Conservation (phyloP, 306 rosid species). For the Sesbania bispinosa region DNA sequence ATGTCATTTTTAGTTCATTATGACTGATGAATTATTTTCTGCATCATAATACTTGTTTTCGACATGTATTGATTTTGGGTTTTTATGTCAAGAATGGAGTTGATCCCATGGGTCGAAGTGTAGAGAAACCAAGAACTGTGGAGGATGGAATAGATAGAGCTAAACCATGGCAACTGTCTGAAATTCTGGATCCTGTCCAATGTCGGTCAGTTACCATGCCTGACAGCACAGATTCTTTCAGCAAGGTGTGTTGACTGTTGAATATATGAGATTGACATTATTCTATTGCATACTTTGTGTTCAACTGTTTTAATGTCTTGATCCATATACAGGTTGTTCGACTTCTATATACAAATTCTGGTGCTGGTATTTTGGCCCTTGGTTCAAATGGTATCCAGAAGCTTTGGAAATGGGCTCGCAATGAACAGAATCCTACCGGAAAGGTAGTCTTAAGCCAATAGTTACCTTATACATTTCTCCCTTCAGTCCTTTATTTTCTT, state of each 20-base stretch:
- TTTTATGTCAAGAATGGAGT: slow-evolving; percentile 60
- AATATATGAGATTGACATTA: background rate
- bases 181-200: slow-evolving; percentile 63
- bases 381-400: slow-evolving; percentile 83
- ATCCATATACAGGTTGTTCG: slow-evolving; percentile 58
- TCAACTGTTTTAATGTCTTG: background rate
- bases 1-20: background rate
- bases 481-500: slow-evolving; percentile 3
- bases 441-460: slow-evolving; percentile 48
- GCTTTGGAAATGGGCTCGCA: slow-evolving; percentile 85
- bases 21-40: slow-evolving; percentile 8
- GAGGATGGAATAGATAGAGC: slow-evolving; percentile 65
- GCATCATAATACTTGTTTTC: slow-evolving; percentile 21
- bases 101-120: slow-evolving; percentile 54
- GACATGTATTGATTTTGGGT: slow-evolving; percentile 33
- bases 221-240: slow-evolving; percentile 63
- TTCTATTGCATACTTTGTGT: background rate
- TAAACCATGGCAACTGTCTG: slow-evolving; percentile 79
- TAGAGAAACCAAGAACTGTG: slow-evolving; percentile 56
- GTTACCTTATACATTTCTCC: background rate
- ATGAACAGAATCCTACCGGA: slow-evolving; percentile 62
- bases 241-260: slow-evolving; percentile 57
- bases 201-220: slow-evolving; percentile 80
- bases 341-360: slow-evolving; percentile 73
- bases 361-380: slow-evolving; percentile 79